Evolutionary conservation across 495 filamentous ascomycete species (phyloP), one percentile per base, ranked within the genome.

Genomic region (Aspergillus nanangensis): DNA sequence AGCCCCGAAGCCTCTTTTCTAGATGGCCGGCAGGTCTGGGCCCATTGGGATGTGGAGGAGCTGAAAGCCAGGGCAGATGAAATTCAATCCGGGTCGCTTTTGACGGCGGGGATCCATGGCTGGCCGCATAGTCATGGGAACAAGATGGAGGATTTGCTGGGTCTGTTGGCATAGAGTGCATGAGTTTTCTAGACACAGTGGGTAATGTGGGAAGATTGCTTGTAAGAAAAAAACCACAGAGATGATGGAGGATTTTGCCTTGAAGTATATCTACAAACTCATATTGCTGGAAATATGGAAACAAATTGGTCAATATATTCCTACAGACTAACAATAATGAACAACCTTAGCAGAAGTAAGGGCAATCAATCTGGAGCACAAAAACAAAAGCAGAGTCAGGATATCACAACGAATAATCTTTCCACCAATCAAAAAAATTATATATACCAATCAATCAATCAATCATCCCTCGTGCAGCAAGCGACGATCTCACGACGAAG

Each of bases 1-100:
- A 71, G 69, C 31, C 54, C 62, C 3, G 72, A 79, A 45, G 76
- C 74, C 1, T 13, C 42, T 2, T 78, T 79, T 51, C 52, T 79
- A 39, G 71, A 67, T 33, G 70, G 69, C n/a, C 68, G 62, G 36
- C 70, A 65, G 38, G 56, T 75, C 13, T 78, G 71, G 70, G 58
- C 64, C 10, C 76, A 77, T 49, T 79, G 76, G 75, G 76, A 81
- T 59, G 71, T 76, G 8, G 61, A 75, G n/a, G 74, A 81, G 60
- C 56, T 80, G 17, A 67, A 72, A 49, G 56, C 52, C 4, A 52
- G 51, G 42, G 57, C 49, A 19, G 56, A 67, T 9, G 61, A 75
- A 56, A 72, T 79, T 35, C 3, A 38, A n/a, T 36, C 36, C 2
- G 50, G 56, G 10, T 8, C 36, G 10, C 32, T 46, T 2, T 42